A percentile compares a stretch with the other conserved stretches of the same genome.
Evolutionary conservation across 192 early-diverging fungal genomes (phyloP).

Genomic region (Backusella westeae): DNA sequence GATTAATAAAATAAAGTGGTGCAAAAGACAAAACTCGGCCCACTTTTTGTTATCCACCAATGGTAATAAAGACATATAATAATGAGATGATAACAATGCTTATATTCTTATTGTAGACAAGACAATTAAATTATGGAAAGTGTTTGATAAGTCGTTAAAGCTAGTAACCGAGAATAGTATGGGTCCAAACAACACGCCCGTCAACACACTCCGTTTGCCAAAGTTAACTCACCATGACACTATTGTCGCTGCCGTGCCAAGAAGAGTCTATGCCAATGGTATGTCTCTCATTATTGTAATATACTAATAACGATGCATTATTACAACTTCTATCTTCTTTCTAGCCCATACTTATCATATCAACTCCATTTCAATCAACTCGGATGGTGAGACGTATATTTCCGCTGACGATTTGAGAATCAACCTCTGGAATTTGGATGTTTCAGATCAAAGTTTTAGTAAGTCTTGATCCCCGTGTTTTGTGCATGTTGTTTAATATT

Average conservation of each 20-base stretch:
- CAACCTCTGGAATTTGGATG: slow-evolving; percentile 90
- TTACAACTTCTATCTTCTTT: not conserved
- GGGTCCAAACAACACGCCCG: slow-evolving; percentile 46
- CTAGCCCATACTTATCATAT: slow-evolving; percentile 92
- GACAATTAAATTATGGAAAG: slow-evolving; percentile 95
- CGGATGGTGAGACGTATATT: slow-evolving; percentile 86
- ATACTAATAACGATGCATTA: not conserved
- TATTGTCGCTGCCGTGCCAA: slow-evolving; percentile 83
- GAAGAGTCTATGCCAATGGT: slow-evolving; percentile 83
- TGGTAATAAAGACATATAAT: slow-evolving; percentile 42
- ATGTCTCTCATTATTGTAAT: not conserved
- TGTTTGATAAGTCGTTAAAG: slow-evolving; percentile 88
- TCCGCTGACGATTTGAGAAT: slow-evolving; percentile 92
- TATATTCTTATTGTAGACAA: slow-evolving; percentile 59
- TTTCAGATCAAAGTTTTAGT: slow-evolving; percentile 89
- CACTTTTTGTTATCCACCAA: slow-evolving; percentile 92
- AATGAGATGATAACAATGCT: not conserved
- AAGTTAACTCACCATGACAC: slow-evolving; percentile 82
- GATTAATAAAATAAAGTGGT: slow-evolving; percentile 96
- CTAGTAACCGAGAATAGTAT: slow-evolving; percentile 83
- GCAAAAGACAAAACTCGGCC: slow-evolving; percentile 82
- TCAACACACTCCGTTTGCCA: slow-evolving; percentile 64
- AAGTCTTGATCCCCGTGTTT: not conserved
- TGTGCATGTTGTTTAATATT: not conserved
- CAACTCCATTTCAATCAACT: slow-evolving; percentile 94